Conservation (phyloP, 2,329 filamentous ascomycete genomes). For the Cercospora citrullina region DNA sequence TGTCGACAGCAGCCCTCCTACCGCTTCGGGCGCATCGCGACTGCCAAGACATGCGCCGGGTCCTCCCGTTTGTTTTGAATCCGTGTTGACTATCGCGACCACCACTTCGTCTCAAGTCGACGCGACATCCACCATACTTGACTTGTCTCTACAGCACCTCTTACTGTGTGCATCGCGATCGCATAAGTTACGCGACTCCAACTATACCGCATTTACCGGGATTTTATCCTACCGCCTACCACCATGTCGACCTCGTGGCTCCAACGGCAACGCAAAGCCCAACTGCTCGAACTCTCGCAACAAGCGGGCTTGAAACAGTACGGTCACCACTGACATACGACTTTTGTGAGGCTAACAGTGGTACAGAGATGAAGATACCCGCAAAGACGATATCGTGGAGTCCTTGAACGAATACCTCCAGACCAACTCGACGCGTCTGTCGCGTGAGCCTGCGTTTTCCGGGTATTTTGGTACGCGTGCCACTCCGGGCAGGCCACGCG, state of each 20-base stretch:
- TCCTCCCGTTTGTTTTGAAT: slow-evolving; percentile 16
- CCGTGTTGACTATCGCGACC: slow-evolving; percentile 14
- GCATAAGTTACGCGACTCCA: slow-evolving; percentile 52
- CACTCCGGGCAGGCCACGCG: slow-evolving; percentile 52
- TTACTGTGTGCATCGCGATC: slow-evolving; percentile 40
- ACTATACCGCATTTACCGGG: slow-evolving; percentile 33
- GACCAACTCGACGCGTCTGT: slow-evolving; percentile 65
- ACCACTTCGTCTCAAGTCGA: neutral
- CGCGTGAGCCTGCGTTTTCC: slow-evolving; percentile 63
- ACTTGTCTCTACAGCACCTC: slow-evolving; percentile 7
- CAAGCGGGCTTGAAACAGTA: slow-evolving; percentile 37
- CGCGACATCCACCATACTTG: slow-evolving; percentile 16
- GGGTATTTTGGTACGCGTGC: slow-evolving; percentile 68
- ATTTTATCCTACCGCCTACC: slow-evolving; percentile 1
- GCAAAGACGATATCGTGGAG: slow-evolving; percentile 77
- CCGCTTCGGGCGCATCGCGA: slow-evolving; percentile 7
- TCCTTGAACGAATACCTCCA: slow-evolving; percentile 72
- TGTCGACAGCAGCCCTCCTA: neutral
- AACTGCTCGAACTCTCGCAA: slow-evolving; percentile 34
- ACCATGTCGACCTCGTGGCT: slow-evolving; percentile 36
- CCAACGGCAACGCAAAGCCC: slow-evolving; percentile 34
- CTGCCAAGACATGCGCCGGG: slow-evolving; percentile 9
- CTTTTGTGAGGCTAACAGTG: neutral
- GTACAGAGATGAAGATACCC: slow-evolving; percentile 56
- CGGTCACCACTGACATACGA: slow-evolving; percentile 3